These are phyloP conservation scores for Alternaria panax DNA, from an alignment of 2,329 filamentous ascomycete genomes.

Conservation along the genomic window DNA sequence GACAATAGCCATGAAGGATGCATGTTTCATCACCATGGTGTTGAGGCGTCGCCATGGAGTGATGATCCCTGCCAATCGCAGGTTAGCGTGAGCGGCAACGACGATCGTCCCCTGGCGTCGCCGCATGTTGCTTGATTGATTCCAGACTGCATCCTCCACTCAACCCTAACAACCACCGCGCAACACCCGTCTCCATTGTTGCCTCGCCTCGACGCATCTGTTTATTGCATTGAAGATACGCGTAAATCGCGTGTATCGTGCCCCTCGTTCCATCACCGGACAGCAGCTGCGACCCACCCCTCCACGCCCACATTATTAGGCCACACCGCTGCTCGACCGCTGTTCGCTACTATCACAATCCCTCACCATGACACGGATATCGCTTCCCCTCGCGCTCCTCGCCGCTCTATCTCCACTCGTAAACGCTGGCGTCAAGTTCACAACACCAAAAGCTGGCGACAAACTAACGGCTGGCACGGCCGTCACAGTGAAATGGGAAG, in stretches of 20 bases:
- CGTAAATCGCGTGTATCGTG: background rate
- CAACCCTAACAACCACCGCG: conserved; percentile 6
- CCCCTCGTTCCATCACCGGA: background rate
- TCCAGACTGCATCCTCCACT: conserved; percentile 20
- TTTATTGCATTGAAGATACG: background rate
- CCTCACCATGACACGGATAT: conserved; percentile 39
- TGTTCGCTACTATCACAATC: conserved; percentile 26
- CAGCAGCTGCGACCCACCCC: background rate
- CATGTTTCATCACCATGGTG: conserved; percentile 1
- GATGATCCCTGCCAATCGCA: conserved; percentile 23
- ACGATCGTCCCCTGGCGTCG: conserved; percentile 37
- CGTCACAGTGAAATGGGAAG: conserved; percentile 65
- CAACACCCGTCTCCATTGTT: conserved; percentile 5
- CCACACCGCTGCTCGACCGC: conserved; percentile 8
- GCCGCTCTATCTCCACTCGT: conserved; percentile 52
- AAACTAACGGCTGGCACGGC: conserved; percentile 58
- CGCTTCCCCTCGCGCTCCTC: conserved; percentile 36
- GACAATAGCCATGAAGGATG: background rate
- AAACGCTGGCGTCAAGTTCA: conserved; percentile 63
- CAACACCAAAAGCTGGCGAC: conserved; percentile 60
- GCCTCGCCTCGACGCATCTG: conserved; percentile 1
- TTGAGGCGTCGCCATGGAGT: conserved; percentile 19
- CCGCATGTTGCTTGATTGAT: conserved; percentile 26
- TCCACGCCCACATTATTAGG: background rate
- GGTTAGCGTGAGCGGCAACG: conserved; percentile 33